Conservation (phyloP, 331 rosid genomes). For the Erythrophleum ivorense region DNA sequence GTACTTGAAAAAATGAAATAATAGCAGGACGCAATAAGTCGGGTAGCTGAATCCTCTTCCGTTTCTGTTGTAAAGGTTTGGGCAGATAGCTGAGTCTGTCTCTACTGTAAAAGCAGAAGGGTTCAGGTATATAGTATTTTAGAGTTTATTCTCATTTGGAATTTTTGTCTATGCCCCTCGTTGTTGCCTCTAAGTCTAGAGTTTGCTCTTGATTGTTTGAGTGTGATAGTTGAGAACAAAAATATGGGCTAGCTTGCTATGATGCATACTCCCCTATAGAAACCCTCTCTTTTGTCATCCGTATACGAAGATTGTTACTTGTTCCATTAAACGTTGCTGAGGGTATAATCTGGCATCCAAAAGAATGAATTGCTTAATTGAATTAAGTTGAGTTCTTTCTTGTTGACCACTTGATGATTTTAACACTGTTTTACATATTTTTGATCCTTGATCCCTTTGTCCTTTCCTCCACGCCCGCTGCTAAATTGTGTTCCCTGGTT, state of each 20-base stretch:
- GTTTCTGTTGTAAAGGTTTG: neutral
- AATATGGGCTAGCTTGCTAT: constrained; percentile 10
- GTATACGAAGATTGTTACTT: neutral
- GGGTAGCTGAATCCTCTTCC: constrained; percentile 5
- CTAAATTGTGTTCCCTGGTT: neutral
- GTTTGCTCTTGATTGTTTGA: constrained; percentile 15
- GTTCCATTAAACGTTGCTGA: constrained; percentile 2
- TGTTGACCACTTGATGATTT: constrained; percentile 6
- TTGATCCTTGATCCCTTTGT: neutral
- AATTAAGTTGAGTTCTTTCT: neutral
- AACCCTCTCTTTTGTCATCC: neutral
- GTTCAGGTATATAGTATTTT: constrained; percentile 28
- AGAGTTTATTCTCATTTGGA: neutral
- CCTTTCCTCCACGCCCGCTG: neutral
- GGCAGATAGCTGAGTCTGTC: neutral
- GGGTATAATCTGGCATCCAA: constrained; percentile 15
- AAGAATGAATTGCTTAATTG: constrained; percentile 1
- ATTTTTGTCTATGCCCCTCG: constrained; percentile 3
- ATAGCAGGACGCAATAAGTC: neutral
- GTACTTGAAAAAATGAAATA: neutral
- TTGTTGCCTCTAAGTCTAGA: neutral
- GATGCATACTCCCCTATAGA: neutral
- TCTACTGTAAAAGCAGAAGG: constrained; percentile 2
- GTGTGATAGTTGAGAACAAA: neutral
- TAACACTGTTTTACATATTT: neutral